Base-by-base conservation (phyloP, 2,329 filamentous ascomycete species). In the Cercospora sesami region DNA sequence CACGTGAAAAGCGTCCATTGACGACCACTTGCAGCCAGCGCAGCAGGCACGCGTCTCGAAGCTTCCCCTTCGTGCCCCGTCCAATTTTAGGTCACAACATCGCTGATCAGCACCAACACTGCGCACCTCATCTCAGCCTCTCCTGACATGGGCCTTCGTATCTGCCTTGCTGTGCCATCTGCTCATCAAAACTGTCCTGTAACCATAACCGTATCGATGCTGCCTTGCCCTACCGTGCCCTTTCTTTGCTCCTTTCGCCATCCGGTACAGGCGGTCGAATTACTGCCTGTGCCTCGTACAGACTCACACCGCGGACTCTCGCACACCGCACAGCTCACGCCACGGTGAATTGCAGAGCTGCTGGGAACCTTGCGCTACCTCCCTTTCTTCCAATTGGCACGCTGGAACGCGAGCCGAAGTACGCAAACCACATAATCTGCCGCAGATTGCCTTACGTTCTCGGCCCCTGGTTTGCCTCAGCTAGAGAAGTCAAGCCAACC, bases 1-100 rank as follows among this genome's bases (percentile, higher is more conserved):
- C 58, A 33, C 23, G 33, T 39, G 58, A 9, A 36, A n/a, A 12
- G 16, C 23, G n/a, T 16, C 23, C 26, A 61, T 63, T 53, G 21
- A 63, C 21, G 7, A 53, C 60, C 60, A 33, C 26, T 33, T 63
- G n/a, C 33, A 9, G 33, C 33, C 33, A 14, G 33, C 33, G 33
- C 28, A 48, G 39, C 60, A 30, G n/a, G 42, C 36, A 23, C 23
- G 21, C 36, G 60, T 62, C 60, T 63, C 60, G 60, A 53, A 53
- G 36, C 42, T 31, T 63, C 60, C 42, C 60, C 33, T 36, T 36
- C 33, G 33, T 36, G 33, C 33, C 33, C 33, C 60, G 8, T 60
- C 60, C 42, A 53, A 63, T 63, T 63, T 63, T 63, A 63, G 60
- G 31, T 48, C 26, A 16, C 60, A 21, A 62, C 8, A 31, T 21